A percentile compares a stretch with the other conserved stretches of the same genome.
phyloP scores from a whole-genome alignment of 352 stramenopile species.

The Globisporangium orthogonon region DNA sequence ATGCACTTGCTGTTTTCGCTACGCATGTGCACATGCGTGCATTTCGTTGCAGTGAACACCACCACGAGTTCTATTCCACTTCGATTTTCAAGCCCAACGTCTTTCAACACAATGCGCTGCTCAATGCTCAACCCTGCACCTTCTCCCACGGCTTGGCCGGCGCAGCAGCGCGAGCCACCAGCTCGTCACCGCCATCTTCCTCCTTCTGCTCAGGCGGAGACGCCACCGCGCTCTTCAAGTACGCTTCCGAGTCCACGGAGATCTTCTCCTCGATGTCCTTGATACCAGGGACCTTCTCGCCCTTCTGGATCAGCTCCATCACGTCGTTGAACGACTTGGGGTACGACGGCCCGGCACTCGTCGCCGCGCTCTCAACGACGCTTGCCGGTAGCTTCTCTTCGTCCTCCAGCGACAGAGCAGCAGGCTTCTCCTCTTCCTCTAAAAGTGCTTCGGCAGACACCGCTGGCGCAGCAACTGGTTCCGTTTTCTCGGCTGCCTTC shows the following conservation, averaged over 20 bases:
- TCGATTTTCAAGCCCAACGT: too few species aligned
- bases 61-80: too few species aligned
- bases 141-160: constrained; percentile 43
- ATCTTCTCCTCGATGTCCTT: constrained; percentile 70
- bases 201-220: neutral
- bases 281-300: constrained; percentile 63
- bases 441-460: constrained; percentile 1
- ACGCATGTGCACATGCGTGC: too few species aligned
- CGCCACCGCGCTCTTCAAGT: constrained; percentile 1
- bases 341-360: constrained; percentile 31
- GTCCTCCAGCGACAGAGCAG: constrained; percentile 1
- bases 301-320: constrained; percentile 70
- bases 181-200: constrained; percentile 1
- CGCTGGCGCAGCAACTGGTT: neutral
- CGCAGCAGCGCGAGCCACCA: constrained; percentile 5
- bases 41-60: too few species aligned
- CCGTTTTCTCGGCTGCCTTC: constrained; percentile 12
- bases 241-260: constrained; percentile 39
- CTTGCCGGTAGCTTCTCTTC: constrained; percentile 24
- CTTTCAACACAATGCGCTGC: too few species aligned
- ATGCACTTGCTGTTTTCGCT: too few species aligned
- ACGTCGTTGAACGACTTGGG: constrained; percentile 70
- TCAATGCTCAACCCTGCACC: constrained; percentile 20
- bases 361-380: neutral
- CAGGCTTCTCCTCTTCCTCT: neutral